A percentile compares a stretch with the other conserved stretches of the same genome.
Evolutionary conservation across 1,284 basidiomycete genomes (phyloP).

Genomic region (Puccinia triticina): DNA sequence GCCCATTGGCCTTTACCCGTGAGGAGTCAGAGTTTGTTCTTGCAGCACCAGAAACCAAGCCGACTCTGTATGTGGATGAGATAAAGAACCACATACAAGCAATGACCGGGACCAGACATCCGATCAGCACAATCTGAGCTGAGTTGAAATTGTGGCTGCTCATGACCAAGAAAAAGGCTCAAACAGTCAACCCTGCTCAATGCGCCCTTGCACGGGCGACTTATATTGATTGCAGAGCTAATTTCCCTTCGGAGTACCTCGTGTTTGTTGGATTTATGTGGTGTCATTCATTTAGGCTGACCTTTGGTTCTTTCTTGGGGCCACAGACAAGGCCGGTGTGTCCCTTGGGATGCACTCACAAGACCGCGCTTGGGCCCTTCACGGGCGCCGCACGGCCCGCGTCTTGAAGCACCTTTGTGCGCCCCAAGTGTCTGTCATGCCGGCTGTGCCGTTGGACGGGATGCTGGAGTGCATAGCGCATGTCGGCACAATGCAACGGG

Average conservation of each 20-base stretch:
- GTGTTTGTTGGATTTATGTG: neutral
- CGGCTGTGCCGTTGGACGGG: neutral
- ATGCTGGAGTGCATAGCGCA: neutral
- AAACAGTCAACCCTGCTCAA: neutral
- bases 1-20: neutral
- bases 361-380: neutral
- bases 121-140: neutral
- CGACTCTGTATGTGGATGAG: neutral
- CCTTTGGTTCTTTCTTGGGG: neutral
- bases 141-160: neutral
- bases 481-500: neutral
- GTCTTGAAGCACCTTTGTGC: neutral
- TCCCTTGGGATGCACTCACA: neutral
- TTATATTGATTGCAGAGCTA: neutral
- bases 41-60: neutral
- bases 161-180: neutral
- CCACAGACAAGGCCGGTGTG: conserved; percentile 5
- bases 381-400: neutral
- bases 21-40: neutral
- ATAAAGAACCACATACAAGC: neutral
- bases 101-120: neutral
- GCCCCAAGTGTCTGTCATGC: neutral
- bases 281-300: neutral
- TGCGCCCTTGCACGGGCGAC: neutral
- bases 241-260: neutral